Evolutionary conservation across 2,329 filamentous ascomycete species (phyloP), one percentile per base, ranked within the genome.

Genomic region (Diaporthe helianthi): DNA sequence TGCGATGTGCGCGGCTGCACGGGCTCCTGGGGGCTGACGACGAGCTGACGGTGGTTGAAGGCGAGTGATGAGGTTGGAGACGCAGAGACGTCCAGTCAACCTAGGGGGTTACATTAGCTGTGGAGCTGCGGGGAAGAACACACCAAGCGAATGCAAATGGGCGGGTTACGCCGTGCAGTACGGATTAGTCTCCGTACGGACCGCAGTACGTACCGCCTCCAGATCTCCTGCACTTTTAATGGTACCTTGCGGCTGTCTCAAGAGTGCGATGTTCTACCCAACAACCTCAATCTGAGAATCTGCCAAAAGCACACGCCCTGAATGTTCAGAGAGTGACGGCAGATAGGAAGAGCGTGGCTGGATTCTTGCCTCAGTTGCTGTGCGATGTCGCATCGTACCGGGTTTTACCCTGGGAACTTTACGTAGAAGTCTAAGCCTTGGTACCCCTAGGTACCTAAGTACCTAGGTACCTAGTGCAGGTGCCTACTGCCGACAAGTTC

Each of bases 351-450:
- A 5, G 2, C 4, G 36, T 60, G 53, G 33, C 13, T n/a, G 55
- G 17, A 36, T n/a, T 29, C 41, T 24, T 47, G 38, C 26, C 55
- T 47, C 44, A 44, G 44, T 24, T 47, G 58, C 31, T 36, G n/a
- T 36, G 29, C 13, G n/a, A 36, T 12, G 58, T 63, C 58, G 44
- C 58, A 63, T 17, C n/a, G 58, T 8, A 29, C 44, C 58, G 41
- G 36, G 58, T 63, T 63, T 63, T 44, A 63, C 29, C 29, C 58
- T 63, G 58, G 15, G 4, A n/a, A n/a, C n/a, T n/a, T n/a, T n/a
- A n/a, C n/a, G n/a, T n/a, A n/a, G n/a, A n/a, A n/a, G n/a, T n/a
- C n/a, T n/a, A n/a, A n/a, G n/a, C n/a, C n/a, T n/a, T n/a, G n/a
- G n/a, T n/a, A n/a, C n/a, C n/a, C n/a, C n/a, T n/a, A n/a, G n/a